Evolutionary conservation across 805 yeast species (phyloP), one percentile per base, ranked within the genome.

Genomic region (Metschnikowia santaceciliae): DNA sequence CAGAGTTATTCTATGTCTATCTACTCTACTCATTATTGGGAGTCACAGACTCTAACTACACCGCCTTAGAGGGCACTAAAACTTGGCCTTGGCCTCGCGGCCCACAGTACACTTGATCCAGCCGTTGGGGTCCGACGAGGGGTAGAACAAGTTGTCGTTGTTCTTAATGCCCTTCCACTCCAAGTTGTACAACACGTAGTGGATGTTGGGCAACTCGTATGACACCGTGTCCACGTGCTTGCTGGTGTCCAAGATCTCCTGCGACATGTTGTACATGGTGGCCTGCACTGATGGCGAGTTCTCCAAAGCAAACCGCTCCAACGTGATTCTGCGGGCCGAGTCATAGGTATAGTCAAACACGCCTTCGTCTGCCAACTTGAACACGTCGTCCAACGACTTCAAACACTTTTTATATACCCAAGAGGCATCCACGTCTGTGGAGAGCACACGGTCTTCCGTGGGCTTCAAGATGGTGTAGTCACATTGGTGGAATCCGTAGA

Each of bases 271-370:
- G 77, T 81, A 91, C 96, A 91, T 92, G 52, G 97, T 91, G 42
- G 96, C 96, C 75, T 91, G 97, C 43, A 91, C 97, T 23, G 96
- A 87, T n/a, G 96, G 82, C 8, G 96, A 88, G 69, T 88, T 82
- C 70, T 91, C 96, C 46, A 79, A 68, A 15, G 96, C 96, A 69
- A 91, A 91, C 52, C 78, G 76, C 49, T 82, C 85, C 61, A 90
- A 77, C 1, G 96, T 90, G 61, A 81, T 78, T 37, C 73, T 74
- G 61, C 89, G 79, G 17, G 89, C 94, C 13, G 67, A 63, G n/a
- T 73, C 66, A 68, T 78, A 88, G 32, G 86, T 79, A 8, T 65
- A 49, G 69, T 90, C 95, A 62, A 90, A 88, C 37, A 78, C 68
- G 14, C 85, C 88, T 19, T 72, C 66, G 57, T 79, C 79, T n/a